A percentile compares a stretch with the other conserved stretches of the same genome.
Evolutionary conservation across 2,329 filamentous ascomycete genomes (phyloP).

Genomic region (Exophiala lecanii-corni): DNA sequence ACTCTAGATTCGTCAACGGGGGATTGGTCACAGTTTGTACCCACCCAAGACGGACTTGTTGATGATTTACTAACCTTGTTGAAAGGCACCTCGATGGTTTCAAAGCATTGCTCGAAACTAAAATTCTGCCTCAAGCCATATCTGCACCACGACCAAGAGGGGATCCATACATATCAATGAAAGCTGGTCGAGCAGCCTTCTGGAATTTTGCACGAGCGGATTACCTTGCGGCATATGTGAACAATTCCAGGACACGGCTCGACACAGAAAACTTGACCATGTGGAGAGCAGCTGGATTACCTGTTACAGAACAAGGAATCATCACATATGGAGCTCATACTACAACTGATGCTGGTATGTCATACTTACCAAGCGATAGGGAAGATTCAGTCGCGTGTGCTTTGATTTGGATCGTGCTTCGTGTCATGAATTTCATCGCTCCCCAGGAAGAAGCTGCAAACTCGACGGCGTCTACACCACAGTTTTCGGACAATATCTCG

Average conservation of each 20-base stretch:
- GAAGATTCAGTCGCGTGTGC: constrained; percentile 63
- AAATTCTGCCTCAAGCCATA: constrained; percentile 35
- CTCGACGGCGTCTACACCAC: constrained; percentile 33
- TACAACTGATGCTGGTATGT: constrained; percentile 12
- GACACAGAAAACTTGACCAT: constrained; percentile 59
- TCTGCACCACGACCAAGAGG: constrained; percentile 14
- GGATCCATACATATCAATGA: constrained; percentile 40
- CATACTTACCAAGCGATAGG: constrained; percentile 29
- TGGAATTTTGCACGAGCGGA: constrained; percentile 66
- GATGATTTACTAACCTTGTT: constrained; percentile 26
- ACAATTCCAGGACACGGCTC: constrained; percentile 56
- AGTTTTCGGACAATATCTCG: constrained; percentile 32
- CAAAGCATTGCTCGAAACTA: constrained; percentile 53
- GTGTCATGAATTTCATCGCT: constrained; percentile 60
- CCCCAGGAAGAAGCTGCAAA: constrained; percentile 18
- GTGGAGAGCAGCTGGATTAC: constrained; percentile 61
- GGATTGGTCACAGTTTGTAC: constrained; percentile 51
- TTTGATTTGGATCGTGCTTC: constrained; percentile 61
- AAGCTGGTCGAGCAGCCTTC: constrained; percentile 56
- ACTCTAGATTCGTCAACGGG: constrained; percentile 61
- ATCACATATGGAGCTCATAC: constrained; percentile 16
- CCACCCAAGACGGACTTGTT: too few species aligned
- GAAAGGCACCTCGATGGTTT: constrained; percentile 57
- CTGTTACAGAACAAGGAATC: constrained; percentile 46
- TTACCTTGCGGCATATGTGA: constrained; percentile 61